These are phyloP conservation scores for Metschnikowia sp. DNA, from an alignment of 805 yeast genomes.

Conservation along the genomic window DNA sequence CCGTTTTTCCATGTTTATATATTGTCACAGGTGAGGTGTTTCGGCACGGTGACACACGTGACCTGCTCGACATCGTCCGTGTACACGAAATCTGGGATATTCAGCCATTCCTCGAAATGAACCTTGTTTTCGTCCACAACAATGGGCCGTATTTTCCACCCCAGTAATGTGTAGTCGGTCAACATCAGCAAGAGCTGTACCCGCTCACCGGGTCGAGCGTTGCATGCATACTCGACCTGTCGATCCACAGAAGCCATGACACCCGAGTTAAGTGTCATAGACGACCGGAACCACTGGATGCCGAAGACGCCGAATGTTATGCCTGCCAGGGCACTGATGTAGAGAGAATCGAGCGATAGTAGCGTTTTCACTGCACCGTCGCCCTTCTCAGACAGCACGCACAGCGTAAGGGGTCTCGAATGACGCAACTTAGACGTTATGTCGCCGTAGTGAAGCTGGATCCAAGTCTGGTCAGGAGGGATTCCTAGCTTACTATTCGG, in stretches of 20 bases:
- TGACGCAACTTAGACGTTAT: neutral
- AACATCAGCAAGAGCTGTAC: constrained; percentile 8
- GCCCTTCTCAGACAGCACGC: constrained; percentile 7
- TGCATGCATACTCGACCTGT: constrained; percentile 12
- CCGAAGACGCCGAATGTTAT: constrained; percentile 2
- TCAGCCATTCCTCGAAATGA: constrained; percentile 3
- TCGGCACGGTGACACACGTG: constrained; percentile 8
- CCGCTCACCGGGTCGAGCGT: constrained; percentile 5
- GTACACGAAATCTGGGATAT: neutral
- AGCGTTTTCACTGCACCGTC: constrained; percentile 7
- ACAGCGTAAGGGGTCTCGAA: constrained; percentile 7
- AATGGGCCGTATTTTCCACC: constrained; percentile 7
- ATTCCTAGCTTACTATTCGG: neutral
- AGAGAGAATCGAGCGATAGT: neutral
- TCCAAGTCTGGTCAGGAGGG: constrained; percentile 4
- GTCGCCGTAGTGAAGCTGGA: constrained; percentile 9
- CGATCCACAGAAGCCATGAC: constrained; percentile 1
- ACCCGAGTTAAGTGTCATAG: neutral
- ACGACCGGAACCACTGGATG: neutral
- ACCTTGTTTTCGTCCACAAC: neutral
- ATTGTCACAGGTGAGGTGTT: neutral
- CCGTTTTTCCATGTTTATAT: neutral
- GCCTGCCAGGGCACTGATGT: neutral
- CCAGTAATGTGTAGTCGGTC: constrained; percentile 3
- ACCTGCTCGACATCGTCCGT: constrained; percentile 4